Evolutionary conservation across 2,329 filamentous ascomycete species (phyloP), one percentile per base, ranked within the genome.

Genomic region (Proliferodiscus dingleyae): DNA sequence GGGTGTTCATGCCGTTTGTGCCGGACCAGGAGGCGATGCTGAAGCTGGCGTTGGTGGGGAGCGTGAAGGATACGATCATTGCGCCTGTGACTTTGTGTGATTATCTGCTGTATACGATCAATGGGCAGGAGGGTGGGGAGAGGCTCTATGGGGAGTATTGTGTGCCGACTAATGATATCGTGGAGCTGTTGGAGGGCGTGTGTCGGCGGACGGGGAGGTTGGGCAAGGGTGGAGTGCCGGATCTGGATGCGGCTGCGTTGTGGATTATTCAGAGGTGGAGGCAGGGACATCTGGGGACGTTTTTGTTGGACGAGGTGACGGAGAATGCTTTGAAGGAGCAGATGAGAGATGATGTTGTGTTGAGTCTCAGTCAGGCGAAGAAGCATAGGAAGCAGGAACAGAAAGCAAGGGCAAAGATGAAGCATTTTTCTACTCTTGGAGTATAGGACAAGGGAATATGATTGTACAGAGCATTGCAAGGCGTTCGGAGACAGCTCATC

Each of bases 1-100:
- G 93, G 38, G 90, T 98, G 7, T 98, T 97, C 66, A 80, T 96
- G 48, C 93, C 93, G 0, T 95, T 95, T 64, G 85, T 97, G 22
- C 78, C 84, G 0, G 80, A 94, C 60, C 77, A 86, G 13, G 85
- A 93, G 63, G 80, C 83, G 37, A 98, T 98, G 93, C 73, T 98
- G 52, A 97, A 95, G 67, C 77, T 98, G n/a, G 85, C 90, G 2
- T 77, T 97, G 1, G 89, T 88, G 41, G 89, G 91, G 16, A 87
- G 85, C 64, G 89, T 98, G 44, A 95, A 95, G 65, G 89, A 95
- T 64, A 87, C 85, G 0, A 76, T 97, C 29, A 83, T 98, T 43
- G 77, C 84, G 1, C 76, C 83, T 13, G 78, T 86, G 47, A 86
- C 86, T 19, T 68, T 97, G 9, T 90, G 87, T 26, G 93, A 98